Evolutionary conservation across 331 rosid genomes (phyloP), one percentile per base, ranked within the genome.

Genomic region (Erythrophleum ivorense): DNA sequence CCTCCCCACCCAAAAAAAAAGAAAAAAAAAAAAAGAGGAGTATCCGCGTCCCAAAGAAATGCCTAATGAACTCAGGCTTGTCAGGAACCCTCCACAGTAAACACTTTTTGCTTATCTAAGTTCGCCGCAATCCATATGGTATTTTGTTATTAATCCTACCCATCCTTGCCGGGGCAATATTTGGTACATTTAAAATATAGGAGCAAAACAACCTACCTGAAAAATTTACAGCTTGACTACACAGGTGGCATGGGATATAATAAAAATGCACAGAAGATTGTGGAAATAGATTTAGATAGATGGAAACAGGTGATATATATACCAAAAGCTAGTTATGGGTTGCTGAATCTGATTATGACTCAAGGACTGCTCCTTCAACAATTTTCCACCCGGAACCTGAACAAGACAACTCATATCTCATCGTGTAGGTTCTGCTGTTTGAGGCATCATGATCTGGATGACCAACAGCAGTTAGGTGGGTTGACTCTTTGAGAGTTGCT

Each of bases 281-380:
- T 58, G 62, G 63, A 34, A 29, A 59, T 38, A 73, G 50, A 77
- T 55, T 34, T 53, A 48, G 36, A n/a, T n/a, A n/a, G n/a, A 70
- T 50, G 71, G 38, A 62, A 83, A 67, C 67, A 11, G 18, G 75
- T 16, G 59, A 46, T 73, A 77, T 57, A 77, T 76, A 75, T 77
- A 75, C 59, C 24, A 34, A 55, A 88, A 65, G 71, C 70, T 58
- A 73, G 7, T 72, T 50, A 74, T 71, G 52, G 38, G 31, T 43
- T 76, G 77, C 69, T 77, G 34, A 31, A 54, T 71, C 59, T 53
- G 40, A 67, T 86, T 77, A 93, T 8, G 96, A 88, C 83, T 93
- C 94, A 34, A 95, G 98, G 29, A 93, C 98, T 72, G 97, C 94
- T 69, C 99, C 99, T 86, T 92, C 91, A 70, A 87, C 87, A 84